Percentiles rank a stretch among this genome's conserved stretches.
These are phyloP conservation scores for Dictyostelium purpureum DNA, from an alignment of 78 protist species.

Conservation along the genomic window DNA sequence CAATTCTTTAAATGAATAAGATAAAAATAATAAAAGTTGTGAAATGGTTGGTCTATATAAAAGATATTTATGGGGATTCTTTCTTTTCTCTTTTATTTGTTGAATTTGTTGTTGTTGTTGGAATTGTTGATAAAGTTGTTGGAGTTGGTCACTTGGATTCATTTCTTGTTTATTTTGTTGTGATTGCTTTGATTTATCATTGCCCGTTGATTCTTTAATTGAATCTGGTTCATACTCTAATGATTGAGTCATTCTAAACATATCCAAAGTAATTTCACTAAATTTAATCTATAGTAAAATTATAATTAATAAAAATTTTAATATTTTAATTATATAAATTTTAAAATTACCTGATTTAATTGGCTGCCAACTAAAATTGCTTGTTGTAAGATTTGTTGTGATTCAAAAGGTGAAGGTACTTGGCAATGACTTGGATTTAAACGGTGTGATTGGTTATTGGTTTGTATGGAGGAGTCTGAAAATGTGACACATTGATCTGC, in stretches of 20 bases:
- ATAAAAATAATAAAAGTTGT: constrained; percentile 57
- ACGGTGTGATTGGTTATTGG: not conserved
- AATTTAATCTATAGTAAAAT: constrained; percentile 54
- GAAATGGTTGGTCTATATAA: constrained; percentile 71
- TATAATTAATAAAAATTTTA: not conserved
- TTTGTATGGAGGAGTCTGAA: not conserved
- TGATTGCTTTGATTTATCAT: not conserved
- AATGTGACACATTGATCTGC: constrained; percentile 63
- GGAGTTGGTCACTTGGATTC: not conserved
- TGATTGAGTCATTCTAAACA: constrained; percentile 78
- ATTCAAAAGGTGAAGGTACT: not conserved
- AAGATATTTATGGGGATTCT: constrained; percentile 72
- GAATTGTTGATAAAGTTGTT: not conserved
- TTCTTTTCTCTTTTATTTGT: constrained; percentile 2
- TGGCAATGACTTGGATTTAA: not conserved
- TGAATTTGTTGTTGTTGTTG: not conserved
- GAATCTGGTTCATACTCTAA: constrained; percentile 47
- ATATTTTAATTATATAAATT: not conserved
- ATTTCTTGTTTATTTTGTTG: not conserved
- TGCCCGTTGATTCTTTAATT: not conserved
- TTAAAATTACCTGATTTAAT: constrained; percentile 30
- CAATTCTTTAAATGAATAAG: constrained; percentile 58
- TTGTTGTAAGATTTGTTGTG: constrained; percentile 35
- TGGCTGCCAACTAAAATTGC: constrained; percentile 68
- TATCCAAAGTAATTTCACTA: constrained; percentile 80